These are phyloP conservation scores for Herpetomonas samuelpessoai DNA, from an alignment of 208 protist genomes.

Conservation along the genomic window DNA sequence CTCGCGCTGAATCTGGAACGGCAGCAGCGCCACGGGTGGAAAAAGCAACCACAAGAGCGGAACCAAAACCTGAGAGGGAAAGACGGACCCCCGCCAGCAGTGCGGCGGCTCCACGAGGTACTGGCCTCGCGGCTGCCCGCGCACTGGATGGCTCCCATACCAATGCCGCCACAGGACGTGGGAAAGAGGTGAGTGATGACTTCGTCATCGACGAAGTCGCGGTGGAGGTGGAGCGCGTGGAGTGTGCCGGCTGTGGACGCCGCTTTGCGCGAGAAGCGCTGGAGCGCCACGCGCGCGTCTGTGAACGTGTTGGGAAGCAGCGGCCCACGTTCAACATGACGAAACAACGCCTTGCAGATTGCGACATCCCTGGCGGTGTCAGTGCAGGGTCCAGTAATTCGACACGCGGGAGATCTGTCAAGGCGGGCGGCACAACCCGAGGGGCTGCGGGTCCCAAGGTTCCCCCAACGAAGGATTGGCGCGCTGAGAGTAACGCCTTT, in stretches of 20 bases:
- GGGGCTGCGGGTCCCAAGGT: too few relatives aligned
- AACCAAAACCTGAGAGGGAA: too few relatives aligned
- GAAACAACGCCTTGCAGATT: constrained; percentile 49
- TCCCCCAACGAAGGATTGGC: constrained; percentile 62
- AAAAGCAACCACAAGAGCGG: too few relatives aligned
- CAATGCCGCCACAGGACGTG: too few relatives aligned
- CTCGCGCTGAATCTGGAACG: too few relatives aligned
- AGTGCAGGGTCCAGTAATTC: background rate
- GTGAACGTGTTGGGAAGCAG: constrained; percentile 44
- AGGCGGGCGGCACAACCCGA: too few relatives aligned
- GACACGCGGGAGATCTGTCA: too few relatives aligned
- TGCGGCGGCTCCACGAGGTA: background rate
- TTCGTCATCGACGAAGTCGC: too few relatives aligned
- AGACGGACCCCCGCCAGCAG: background rate
- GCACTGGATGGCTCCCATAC: too few relatives aligned
- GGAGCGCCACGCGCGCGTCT: constrained; percentile 65
- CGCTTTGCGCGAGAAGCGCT: constrained; percentile 72
- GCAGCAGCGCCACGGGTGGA: too few relatives aligned
- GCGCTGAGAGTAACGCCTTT: constrained; percentile 80
- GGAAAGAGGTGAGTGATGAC: too few relatives aligned
- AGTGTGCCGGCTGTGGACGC: constrained; percentile 75
- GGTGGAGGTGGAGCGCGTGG: constrained; percentile 22
- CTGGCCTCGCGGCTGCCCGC: too few relatives aligned
- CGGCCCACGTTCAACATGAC: constrained; percentile 77
- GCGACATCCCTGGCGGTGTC: constrained; percentile 17